Evolutionary conservation across 78 protist species (phyloP).

Genomic region (Creolimax fragrantissima): DNA sequence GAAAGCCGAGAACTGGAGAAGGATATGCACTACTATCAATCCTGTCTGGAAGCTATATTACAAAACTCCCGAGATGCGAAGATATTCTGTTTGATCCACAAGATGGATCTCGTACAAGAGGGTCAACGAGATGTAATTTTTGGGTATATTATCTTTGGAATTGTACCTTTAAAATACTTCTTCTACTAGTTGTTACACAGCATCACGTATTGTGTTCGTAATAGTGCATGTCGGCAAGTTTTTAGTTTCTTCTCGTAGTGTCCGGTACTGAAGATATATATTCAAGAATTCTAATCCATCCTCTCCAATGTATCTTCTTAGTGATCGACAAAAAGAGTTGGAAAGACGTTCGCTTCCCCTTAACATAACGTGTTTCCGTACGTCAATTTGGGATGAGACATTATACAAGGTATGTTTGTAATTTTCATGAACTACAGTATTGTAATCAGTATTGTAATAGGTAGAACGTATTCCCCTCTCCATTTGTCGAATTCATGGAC

Average conservation of each 20-base stretch:
- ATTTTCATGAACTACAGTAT: neutral
- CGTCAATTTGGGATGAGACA: constrained; percentile 96
- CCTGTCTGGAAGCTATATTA: constrained; percentile 70
- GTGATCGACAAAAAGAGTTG: constrained; percentile 53
- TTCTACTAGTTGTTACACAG: neutral
- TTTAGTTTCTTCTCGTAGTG: too few species aligned
- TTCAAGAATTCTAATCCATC: too few species aligned
- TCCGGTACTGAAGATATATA: too few species aligned
- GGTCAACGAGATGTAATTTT: constrained; percentile 44
- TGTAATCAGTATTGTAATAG: too few species aligned
- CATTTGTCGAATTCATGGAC: too few species aligned
- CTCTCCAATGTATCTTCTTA: constrained; percentile 19
- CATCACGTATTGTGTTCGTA: neutral
- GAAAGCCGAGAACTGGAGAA: constrained; percentile 67
- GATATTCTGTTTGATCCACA: constrained; percentile 88
- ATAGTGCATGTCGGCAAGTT: neutral
- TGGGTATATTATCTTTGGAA: neutral
- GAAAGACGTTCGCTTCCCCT: constrained; percentile 50
- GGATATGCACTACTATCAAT: constrained; percentile 68
- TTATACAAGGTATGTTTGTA: constrained; percentile 69
- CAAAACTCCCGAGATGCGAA: constrained; percentile 68
- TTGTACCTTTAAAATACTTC: too few species aligned
- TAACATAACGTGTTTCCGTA: constrained; percentile 66
- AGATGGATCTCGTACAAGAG: constrained; percentile 91
- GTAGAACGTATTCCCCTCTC: too few species aligned